Evolutionary conservation across 257 asterid genomes (phyloP).

Genomic region (Solanum tarapatanum): DNA sequence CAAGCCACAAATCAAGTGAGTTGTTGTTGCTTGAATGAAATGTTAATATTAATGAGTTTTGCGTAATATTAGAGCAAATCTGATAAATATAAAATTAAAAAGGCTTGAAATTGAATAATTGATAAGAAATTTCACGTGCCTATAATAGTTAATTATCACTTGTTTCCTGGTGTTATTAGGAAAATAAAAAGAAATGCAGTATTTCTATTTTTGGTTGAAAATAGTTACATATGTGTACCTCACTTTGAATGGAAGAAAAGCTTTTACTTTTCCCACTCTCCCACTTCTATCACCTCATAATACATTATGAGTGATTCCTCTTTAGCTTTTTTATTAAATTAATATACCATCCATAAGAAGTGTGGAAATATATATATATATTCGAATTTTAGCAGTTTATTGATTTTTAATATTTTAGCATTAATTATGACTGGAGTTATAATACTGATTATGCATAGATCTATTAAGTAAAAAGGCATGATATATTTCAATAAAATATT

Average conservation of each 20-base stretch:
- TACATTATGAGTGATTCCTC: not conserved
- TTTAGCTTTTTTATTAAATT: not conserved
- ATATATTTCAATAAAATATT: no score
- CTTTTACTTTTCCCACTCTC: not conserved
- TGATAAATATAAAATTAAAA: not conserved
- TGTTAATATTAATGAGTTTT: not conserved
- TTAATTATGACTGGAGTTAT: not conserved
- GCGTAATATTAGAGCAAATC: not conserved
- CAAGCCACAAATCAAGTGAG: not conserved
- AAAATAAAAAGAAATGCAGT: not conserved
- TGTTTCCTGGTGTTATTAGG: not conserved
- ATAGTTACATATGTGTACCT: not conserved
- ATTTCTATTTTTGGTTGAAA: not conserved
- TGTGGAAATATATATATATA: not conserved
- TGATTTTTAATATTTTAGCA: not conserved
- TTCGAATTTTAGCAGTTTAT: no score
- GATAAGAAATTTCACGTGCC: not conserved
- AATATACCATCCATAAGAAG: not conserved
- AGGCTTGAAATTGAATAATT: not conserved
- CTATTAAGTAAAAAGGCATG: no score
- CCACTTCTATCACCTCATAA: not conserved
- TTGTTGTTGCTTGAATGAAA: not conserved
- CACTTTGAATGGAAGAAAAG: not conserved
- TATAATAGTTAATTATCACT: not conserved
- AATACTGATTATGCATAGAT: no score